Base-by-base conservation (phyloP, 2,329 filamentous ascomycete species). In the Dichotomopilus funicola region DNA sequence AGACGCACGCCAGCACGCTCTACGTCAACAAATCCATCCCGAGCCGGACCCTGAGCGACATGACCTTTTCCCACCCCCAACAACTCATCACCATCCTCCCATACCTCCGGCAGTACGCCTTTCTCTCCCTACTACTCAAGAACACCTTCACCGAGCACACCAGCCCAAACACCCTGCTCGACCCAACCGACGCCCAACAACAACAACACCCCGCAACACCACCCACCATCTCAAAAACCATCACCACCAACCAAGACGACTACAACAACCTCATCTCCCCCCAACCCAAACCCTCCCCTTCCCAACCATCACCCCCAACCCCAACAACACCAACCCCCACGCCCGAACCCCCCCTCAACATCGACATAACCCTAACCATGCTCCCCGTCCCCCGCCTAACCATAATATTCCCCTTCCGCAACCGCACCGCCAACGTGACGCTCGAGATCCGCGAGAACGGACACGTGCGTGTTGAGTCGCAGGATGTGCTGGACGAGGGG, bases 11-110 rank as follows among this genome's bases (percentile, higher is more conserved):
- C 10, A 88, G 86, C 65, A 82, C 78, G 0, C 75, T 94, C 1
- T 83, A 82, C 60, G 80, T 90, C 13, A 82, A 87, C 53, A 89
- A 89, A 68, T 80, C 83, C 2, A 87, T 90, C 7, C 89, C 86
- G 62, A 86, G 85, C 0, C 80, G 85, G 54, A 75, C 77, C 3
- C 69, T 95, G 7, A 80, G 79, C 1, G 82, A 86, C 54, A 75
- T 94, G 36, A 83, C 88, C 0, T 92, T 95, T 65, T 82, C 83
- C 2, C 89, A 95, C 64, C 89, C 89, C 0, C 80, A 83, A 49
- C 88, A 95, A 66, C 73, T 95, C 4, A 73, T 91, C 6, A 78
- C 81, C 52, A 82, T 91, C 66, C 75, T 95, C n/a, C 88, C 89
- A 0, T 75, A 79, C 4, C 73, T 94, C 12, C 78, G 89, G 11